Evolutionary conservation across 139 green algal genomes (phyloP).

Genomic region (Yamagishiella unicocca): DNA sequence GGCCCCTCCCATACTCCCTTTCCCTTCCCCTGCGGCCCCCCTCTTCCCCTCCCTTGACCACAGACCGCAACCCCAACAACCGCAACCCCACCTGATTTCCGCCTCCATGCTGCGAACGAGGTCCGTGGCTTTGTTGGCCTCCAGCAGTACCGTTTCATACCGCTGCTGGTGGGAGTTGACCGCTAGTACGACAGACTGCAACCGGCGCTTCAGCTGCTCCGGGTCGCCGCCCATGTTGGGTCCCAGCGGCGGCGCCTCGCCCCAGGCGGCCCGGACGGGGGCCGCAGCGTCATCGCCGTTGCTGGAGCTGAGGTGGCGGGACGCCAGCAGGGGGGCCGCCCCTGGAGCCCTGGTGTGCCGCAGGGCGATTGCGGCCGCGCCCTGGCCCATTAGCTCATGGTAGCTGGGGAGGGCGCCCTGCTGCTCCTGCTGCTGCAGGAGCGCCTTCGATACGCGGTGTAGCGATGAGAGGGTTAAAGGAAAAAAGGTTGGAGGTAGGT

Average conservation of each 20-base stretch:
- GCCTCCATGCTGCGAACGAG: constrained; percentile 51
- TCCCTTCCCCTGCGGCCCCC: too few relatives aligned
- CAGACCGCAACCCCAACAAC: too few relatives aligned
- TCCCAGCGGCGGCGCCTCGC: neutral
- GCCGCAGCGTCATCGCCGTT: neutral
- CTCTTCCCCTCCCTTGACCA: neutral
- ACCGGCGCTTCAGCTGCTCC: constrained; percentile 26
- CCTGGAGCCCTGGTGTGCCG: neutral
- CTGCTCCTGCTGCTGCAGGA: too few relatives aligned
- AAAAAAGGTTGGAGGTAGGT: too few relatives aligned
- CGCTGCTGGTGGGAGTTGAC: constrained; percentile 26
- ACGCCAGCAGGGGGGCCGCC: too few relatives aligned
- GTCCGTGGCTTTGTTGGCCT: constrained; percentile 51
- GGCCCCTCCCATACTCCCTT: too few relatives aligned
- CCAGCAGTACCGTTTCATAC: constrained; percentile 48
- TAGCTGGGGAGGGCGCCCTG: constrained; percentile 21
- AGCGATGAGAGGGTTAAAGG: too few relatives aligned
- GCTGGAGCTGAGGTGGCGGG: constrained; percentile 4
- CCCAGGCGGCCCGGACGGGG: neutral
- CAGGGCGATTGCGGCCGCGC: neutral
- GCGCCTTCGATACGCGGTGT: too few relatives aligned
- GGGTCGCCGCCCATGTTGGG: neutral
- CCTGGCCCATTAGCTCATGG: constrained; percentile 35
- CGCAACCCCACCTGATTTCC: constrained; percentile 56
- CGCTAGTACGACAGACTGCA: constrained; percentile 38